Conservation (phyloP, 306 rosid species). For the Lagenaria siceraria region DNA sequence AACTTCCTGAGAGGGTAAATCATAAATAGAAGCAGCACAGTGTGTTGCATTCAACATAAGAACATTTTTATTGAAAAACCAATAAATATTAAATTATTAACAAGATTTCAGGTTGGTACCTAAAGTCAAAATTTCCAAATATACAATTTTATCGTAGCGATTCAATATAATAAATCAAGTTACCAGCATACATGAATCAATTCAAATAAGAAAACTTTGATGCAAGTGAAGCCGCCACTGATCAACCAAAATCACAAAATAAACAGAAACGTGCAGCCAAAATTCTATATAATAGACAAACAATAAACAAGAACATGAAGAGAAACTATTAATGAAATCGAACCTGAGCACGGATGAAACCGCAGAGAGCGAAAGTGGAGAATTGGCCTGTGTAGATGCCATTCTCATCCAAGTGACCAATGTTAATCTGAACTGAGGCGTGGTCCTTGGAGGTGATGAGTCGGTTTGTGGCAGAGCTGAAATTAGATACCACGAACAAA, state of each 20-base stretch:
- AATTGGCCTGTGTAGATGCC: conserved; percentile 57
- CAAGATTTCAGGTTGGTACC: neutral
- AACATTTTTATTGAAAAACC: too few relatives aligned
- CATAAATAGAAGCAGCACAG: too few relatives aligned
- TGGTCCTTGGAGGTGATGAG: conserved; percentile 70
- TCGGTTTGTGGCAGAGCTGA: conserved; percentile 73
- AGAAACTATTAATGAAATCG: neutral
- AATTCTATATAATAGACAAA: neutral
- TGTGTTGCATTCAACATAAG: too few relatives aligned
- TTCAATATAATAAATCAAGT: too few relatives aligned
- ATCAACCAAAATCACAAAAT: neutral
- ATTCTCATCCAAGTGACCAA: conserved; percentile 65
- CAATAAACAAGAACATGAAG: neutral
- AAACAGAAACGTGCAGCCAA: neutral
- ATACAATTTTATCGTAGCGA: too few relatives aligned
- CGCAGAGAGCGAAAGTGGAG: conserved; percentile 69
- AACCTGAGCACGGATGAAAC: conserved; percentile 73
- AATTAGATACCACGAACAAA: neutral
- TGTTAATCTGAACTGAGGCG: conserved; percentile 64
- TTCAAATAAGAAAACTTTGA: neutral
- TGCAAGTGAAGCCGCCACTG: neutral
- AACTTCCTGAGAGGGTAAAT: neutral
- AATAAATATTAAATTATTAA: too few relatives aligned
- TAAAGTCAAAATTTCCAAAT: too few relatives aligned
- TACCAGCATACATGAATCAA: neutral